Evolutionary conservation across 2,329 filamentous ascomycete genomes (phyloP).

Genomic region (Neopestalotiopsis rosae): DNA sequence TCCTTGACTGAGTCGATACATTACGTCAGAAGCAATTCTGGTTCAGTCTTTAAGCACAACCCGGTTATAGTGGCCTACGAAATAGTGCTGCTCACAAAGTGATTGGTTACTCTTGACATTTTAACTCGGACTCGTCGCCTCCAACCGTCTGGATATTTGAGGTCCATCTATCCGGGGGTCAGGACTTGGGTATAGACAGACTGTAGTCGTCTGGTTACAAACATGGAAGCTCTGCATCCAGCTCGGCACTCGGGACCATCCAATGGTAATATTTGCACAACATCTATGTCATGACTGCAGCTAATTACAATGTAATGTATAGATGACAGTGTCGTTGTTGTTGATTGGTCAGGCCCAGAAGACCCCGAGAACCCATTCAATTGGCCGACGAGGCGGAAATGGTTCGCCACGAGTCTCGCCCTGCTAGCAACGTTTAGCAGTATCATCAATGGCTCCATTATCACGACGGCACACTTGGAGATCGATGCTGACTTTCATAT

Average conservation of each 20-base stretch:
- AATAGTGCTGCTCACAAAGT: background rate
- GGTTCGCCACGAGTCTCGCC: slow-evolving; percentile 35
- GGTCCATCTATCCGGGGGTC: background rate
- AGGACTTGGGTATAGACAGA: background rate
- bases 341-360: slow-evolving; percentile 34
- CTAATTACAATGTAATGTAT: background rate
- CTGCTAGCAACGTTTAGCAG: slow-evolving; percentile 38
- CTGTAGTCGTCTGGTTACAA: background rate
- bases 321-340: background rate
- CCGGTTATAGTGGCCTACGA: background rate
- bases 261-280: background rate
- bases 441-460: slow-evolving; percentile 42
- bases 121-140: background rate
- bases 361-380: slow-evolving; percentile 44
- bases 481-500: slow-evolving; percentile 45
- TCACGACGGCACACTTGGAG: slow-evolving; percentile 40
- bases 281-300: background rate
- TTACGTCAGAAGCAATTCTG: background rate
- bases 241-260: background rate
- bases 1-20: background rate
- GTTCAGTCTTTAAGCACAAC: background rate
- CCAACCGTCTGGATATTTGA: background rate
- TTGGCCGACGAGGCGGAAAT: slow-evolving; percentile 41
- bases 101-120: background rate
- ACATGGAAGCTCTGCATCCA: background rate